A percentile compares a stretch with the other conserved stretches of the same genome.
These are phyloP conservation scores for Lactarius deliciosus DNA, from an alignment of 768 basidiomycete species.

Conservation along the genomic window DNA sequence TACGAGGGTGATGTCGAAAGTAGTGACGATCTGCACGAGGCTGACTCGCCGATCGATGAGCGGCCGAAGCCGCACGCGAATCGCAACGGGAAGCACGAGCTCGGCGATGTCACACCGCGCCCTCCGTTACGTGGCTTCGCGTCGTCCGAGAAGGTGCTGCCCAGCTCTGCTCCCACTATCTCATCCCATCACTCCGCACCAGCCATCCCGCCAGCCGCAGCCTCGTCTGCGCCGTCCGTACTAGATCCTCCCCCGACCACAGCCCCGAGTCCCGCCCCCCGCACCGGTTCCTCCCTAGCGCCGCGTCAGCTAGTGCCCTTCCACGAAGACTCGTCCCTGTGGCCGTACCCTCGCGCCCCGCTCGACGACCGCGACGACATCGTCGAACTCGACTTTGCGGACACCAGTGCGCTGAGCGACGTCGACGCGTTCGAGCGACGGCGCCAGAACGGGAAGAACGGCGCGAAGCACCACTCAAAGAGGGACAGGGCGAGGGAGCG, in stretches of 20 bases:
- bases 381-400: constrained; percentile 73
- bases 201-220: constrained; percentile 8
- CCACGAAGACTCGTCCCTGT: constrained; percentile 61
- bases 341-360: constrained; percentile 62
- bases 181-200: constrained; percentile 25
- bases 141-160: constrained; percentile 19
- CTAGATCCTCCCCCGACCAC: neutral
- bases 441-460: constrained; percentile 33
- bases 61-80: constrained; percentile 20
- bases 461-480: constrained; percentile 35
- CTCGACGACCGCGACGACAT: constrained; percentile 56
- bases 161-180: neutral
- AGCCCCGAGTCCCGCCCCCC: neutral
- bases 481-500: constrained; percentile 40
- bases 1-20: constrained; percentile 41
- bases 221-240: constrained; percentile 13
- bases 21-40: constrained; percentile 34
- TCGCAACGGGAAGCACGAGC: constrained; percentile 23
- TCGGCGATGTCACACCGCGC: constrained; percentile 62
- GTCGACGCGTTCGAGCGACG: constrained; percentile 50
- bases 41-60: constrained; percentile 30
- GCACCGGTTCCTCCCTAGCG: constrained; percentile 12
- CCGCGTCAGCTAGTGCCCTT: constrained; percentile 53
- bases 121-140: constrained; percentile 36
- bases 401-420: constrained; percentile 71